phyloP scores from a whole-genome alignment of 345 rosid species.

The Salix suchowensis region DNA sequence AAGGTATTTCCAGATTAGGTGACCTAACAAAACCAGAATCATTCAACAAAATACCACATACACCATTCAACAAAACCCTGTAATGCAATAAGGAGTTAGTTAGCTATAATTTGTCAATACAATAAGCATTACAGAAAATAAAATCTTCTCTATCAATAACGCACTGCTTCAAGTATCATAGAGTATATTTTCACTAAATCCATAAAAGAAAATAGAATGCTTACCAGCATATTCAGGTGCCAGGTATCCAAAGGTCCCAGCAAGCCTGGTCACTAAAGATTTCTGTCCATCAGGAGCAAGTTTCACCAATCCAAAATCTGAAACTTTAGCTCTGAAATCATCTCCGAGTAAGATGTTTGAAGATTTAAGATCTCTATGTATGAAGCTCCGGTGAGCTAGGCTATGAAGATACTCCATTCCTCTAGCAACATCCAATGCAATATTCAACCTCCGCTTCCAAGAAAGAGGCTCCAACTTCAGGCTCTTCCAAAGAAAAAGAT shows the following conservation, averaged over 20 bases:
- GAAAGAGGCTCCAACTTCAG: conserved; percentile 59
- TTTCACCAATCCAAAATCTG: conserved; percentile 78
- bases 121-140: background rate
- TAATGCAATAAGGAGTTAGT: too few species aligned
- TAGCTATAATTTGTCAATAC: background rate
- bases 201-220: conserved; percentile 6
- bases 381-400: conserved; percentile 67
- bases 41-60: background rate
- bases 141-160: background rate
- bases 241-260: conserved; percentile 76
- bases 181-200: too few species aligned
- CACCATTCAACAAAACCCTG: background rate
- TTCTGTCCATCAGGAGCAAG: conserved; percentile 72
- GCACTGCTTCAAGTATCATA: background rate
- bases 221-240: conserved; percentile 92
- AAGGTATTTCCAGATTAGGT: background rate
- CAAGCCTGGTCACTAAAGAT: conserved; percentile 64
- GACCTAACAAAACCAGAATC: background rate
- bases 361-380: conserved; percentile 75
- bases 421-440: conserved; percentile 76
- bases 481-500: conserved; percentile 72
- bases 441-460: conserved; percentile 62
- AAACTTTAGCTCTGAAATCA: conserved; percentile 67
- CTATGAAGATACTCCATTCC: conserved; percentile 77
- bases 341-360: conserved; percentile 71